Conservation (phyloP, 257 asterid species). For the Ehretia macrophylla region DNA sequence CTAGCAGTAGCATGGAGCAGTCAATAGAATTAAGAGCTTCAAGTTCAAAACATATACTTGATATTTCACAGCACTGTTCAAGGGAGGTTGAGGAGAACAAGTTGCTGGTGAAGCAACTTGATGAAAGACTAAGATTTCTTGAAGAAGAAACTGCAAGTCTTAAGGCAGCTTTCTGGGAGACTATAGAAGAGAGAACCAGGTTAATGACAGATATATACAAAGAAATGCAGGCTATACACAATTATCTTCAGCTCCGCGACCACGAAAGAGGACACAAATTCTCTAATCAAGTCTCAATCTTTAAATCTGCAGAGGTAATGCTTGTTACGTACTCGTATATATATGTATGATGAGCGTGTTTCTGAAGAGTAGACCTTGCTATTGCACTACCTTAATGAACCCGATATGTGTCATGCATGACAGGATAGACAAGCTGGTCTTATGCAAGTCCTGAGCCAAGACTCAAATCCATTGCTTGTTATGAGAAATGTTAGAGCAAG, state of each 20-base stretch:
- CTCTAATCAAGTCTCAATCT: background rate
- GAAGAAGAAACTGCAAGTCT: background rate
- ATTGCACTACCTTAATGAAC: background rate
- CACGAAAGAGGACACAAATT: background rate
- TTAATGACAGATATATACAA: background rate
- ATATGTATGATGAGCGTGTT: too few relatives aligned
- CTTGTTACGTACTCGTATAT: too few relatives aligned
- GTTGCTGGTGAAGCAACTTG: background rate
- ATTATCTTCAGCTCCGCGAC: background rate
- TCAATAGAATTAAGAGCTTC: background rate
- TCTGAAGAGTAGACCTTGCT: background rate
- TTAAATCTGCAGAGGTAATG: background rate
- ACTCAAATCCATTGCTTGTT: background rate
- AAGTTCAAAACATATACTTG: background rate
- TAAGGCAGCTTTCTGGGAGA: background rate
- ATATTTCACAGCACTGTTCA: background rate
- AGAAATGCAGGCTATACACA: background rate
- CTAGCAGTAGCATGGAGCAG: background rate
- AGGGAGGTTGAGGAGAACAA: background rate
- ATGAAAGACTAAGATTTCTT: background rate
- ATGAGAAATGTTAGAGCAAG: background rate
- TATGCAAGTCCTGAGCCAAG: background rate
- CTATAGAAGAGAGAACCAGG: background rate
- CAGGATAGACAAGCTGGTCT: background rate
- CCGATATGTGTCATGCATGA: background rate